Conservation (phyloP, 768 basidiomycete genomes). For the Phanerochaete sordida region DNA sequence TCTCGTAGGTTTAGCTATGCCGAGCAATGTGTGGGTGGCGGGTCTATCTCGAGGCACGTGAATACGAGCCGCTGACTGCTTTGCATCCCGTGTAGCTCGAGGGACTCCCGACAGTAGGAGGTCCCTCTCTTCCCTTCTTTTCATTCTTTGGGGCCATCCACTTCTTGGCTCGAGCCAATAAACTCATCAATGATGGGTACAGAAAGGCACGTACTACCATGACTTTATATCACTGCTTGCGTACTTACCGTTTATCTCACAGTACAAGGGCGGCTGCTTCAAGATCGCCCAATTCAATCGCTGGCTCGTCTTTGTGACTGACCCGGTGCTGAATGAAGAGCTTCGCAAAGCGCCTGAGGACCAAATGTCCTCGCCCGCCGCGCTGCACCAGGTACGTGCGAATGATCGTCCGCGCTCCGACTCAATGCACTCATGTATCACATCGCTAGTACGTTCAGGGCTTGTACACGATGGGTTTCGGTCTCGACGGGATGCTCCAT, state of each 20-base stretch:
- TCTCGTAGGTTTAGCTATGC: neutral
- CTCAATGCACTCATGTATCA: neutral
- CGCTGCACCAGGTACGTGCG: constrained; percentile 32
- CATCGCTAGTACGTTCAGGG: neutral
- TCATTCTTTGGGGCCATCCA: constrained; percentile 16
- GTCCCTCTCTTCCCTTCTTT: constrained; percentile 17
- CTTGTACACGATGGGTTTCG: constrained; percentile 3
- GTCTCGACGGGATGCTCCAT: neutral
- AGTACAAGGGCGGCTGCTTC: constrained; percentile 27
- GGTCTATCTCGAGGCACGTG: neutral
- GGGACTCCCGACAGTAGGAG: constrained; percentile 20
- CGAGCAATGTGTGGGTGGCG: neutral
- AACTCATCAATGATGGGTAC: constrained; percentile 17
- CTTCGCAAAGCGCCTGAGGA: constrained; percentile 44
- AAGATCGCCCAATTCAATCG: constrained; percentile 41
- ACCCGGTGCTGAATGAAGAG: constrained; percentile 44
- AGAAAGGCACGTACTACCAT: constrained; percentile 10
- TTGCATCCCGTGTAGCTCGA: constrained; percentile 15
- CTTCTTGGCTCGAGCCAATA: constrained; percentile 6
- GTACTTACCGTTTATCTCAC: neutral
- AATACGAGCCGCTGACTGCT: neutral
- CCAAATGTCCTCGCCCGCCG: constrained; percentile 39
- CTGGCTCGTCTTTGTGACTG: constrained; percentile 46
- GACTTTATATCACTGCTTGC: neutral
- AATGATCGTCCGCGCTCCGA: neutral